Base-by-base conservation (phyloP, 108 stramenopile species). In the Phaeodactylum tricornutum region DNA sequence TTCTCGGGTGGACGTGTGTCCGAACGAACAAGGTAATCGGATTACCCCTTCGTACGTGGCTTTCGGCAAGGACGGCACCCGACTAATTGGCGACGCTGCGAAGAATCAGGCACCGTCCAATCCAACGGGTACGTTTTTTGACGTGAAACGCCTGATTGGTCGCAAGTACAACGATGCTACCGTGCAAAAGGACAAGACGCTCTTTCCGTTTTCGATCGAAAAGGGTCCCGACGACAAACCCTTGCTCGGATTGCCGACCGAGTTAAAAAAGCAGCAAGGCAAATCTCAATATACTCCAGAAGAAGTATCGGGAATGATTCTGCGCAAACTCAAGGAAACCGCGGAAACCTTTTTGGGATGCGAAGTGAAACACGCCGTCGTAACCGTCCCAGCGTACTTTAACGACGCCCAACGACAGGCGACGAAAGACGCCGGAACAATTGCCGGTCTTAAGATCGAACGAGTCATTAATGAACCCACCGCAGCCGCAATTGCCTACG, bases 401-500 rank as follows among this genome's bases (percentile, higher is more conserved):
- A 99, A 97, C 60, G 98, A 99, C 63, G 90, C 92, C 17, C 98
- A 99, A 62, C 82, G 98, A 43, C 98, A 99, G 71, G 98, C 98
- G 7, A 99, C 96, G 72, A 98, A 98, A 67, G 96, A 97, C 68
- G 98, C 98, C 8, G 96, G 94, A 3, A 77, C 85, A 27, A 99
- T 99, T 61, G 77, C 98, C 25, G 98, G 98, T 17, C 61, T 99
- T 24, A 92, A 93, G 52, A 88, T 99, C 14, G 84, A 95, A 57
- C 98, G 98, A 50, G 95, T 99, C 66, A 99, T 99, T 72, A 99
- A 99, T 69, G 98, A 99, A 72, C 98, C 98, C 38, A 99, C 98
- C 15, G 98, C 98, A 23, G 98, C 98, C 14, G 98, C 98, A 51
- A 99, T 97, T 66, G 98, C 98, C 33, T 96, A 95, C 68, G 97